Base-by-base conservation (phyloP, 192 early-diverging fungal genomes). In the Coemansia erecta region DNA sequence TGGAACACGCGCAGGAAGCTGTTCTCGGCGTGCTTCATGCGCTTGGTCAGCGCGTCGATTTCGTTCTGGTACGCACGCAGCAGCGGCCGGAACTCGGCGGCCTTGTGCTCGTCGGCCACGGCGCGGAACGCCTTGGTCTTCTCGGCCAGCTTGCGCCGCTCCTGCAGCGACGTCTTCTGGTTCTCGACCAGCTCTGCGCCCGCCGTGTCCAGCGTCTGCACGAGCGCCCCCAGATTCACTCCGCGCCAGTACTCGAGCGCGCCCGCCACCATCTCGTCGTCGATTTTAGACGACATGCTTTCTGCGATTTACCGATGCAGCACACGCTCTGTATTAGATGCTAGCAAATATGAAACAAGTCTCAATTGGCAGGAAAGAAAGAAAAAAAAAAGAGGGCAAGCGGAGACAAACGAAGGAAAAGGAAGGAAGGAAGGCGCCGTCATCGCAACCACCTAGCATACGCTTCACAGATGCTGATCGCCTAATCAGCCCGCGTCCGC, bases 11-110 rank as follows among this genome's bases (percentile, higher is more conserved):
- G 79, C 24, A 97, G 78, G 61, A 94, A 97, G 15, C 84, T 83
- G 43, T 85, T 87, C 53, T 94, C 89, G 24, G 95, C 87, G 22
- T 73, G 81, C 76, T 95, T 94, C 46, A 90, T 87, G 40, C 94
- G 72, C 61, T 86, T 87, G 10, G 92, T 93, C 49, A 98, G 82
- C 18, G 72, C 69, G 68, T 98, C 95, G 56, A 98, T 98, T 72
- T 98, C 95, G 56, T 81, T 78, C 72, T 97, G 94, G 68, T 97
- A 97, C 8, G 85, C 87, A 18, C 89, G 92, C 8, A 95, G 68
- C 3, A 95, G 82, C 8, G 60, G 56, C 63, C 90, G 92, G 70
- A 95, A 87, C 49, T 94, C 86, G 12, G 73, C 72, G 17, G 89
- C 59, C 77, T 94, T 95, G 50, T 86, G 80, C 28, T 88, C 86